Percentiles rank a stretch among this genome's conserved stretches.
Evolutionary conservation across 352 stramenopile genomes (phyloP).

Genomic region (Thalassiosira allenii): DNA sequence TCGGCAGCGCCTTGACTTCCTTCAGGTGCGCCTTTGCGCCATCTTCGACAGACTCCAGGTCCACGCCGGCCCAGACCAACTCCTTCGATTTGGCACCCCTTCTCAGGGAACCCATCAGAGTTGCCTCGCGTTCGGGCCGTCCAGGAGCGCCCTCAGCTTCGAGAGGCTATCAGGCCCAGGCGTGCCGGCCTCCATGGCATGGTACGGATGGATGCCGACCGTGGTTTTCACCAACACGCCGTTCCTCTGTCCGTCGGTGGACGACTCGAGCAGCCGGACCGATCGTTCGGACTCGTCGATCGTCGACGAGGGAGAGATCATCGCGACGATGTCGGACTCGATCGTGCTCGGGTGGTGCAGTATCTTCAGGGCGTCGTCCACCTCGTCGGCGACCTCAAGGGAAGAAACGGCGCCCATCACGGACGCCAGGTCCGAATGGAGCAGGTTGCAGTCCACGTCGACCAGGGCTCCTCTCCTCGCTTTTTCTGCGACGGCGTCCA

Average conservation of each 20-base stretch:
- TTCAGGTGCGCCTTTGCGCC: no score
- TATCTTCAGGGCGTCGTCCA: constrained; percentile 58
- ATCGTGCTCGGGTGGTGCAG: constrained; percentile 73
- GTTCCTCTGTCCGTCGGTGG: constrained; percentile 33
- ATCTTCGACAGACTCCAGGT: no score
- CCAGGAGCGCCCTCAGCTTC: constrained; percentile 31
- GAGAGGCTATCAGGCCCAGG: constrained; percentile 13
- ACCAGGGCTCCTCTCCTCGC: no score
- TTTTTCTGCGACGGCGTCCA: no score
- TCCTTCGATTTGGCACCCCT: constrained; percentile 68
- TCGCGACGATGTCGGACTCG: constrained; percentile 71
- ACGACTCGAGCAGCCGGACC: constrained; percentile 42
- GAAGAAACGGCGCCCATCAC: constrained; percentile 48
- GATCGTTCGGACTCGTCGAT: constrained; percentile 68
- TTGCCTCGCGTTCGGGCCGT: constrained; percentile 29
- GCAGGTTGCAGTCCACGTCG: constrained; percentile 85
- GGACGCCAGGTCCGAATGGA: constrained; percentile 74
- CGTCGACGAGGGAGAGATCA: constrained; percentile 80
- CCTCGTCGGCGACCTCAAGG: constrained; percentile 17
- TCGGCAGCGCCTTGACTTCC: no score
- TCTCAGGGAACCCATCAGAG: constrained; percentile 78
- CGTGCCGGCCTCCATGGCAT: constrained; percentile 58
- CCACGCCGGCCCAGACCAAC: constrained; percentile 77
- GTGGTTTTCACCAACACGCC: constrained; percentile 71
- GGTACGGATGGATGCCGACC: constrained; percentile 85